Base-by-base conservation (phyloP, 495 filamentous ascomycete genomes). In the Hyaloscypha finlandica region DNA sequence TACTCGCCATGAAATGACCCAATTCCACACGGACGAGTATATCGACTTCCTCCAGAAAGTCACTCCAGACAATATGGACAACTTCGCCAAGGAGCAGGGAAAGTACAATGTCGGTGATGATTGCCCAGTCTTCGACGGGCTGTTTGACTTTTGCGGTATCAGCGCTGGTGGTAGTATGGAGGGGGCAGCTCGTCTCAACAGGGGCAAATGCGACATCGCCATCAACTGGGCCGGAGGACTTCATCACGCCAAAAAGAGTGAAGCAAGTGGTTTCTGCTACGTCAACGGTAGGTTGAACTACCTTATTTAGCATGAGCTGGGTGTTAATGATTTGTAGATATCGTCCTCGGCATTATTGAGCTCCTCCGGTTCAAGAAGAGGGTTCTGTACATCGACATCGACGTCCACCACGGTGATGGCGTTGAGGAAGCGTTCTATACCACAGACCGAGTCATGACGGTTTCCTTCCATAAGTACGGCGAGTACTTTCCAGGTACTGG, bases 11-110 rank as follows among this genome's bases (percentile, higher is more conserved):
- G 95, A 99, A 75, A 99, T 99, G 95, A 97, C 95, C 64, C 96
- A 98, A 76, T 99, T 98, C 75, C 95, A 99, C 77, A 97, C 95
- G 8, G 95, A 99, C 76, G 95, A 99, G 78, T 99, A 99, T 77
- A 94, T 99, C 73, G 96, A 99, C 63, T 99, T 99, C 77, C 81
- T 99, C 22, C 90, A 92, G 62, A 93, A 93, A 70, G 96, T 99
- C 29, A 98, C 95, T 0, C 96, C 95, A 6, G 95, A 98, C 76
- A 99, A 99, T 73, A 99, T 99, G 96, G 95, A 99, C 67, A 81
- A 84, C 25, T 98, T 90, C 71, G 85, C 89, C 59, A 91, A 95
- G 66, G 95, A 99, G 76, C 95, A 99, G 76, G 89, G 89, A 59
- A 94, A 95, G 71, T 99, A 96, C 83, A 99, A 98, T 67, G 95